A percentile compares a stretch with the other conserved stretches of the same genome.
Evolutionary conservation across 2,329 filamentous ascomycete species (phyloP).

Genomic region (Magnaporthiopsis incrustans): DNA sequence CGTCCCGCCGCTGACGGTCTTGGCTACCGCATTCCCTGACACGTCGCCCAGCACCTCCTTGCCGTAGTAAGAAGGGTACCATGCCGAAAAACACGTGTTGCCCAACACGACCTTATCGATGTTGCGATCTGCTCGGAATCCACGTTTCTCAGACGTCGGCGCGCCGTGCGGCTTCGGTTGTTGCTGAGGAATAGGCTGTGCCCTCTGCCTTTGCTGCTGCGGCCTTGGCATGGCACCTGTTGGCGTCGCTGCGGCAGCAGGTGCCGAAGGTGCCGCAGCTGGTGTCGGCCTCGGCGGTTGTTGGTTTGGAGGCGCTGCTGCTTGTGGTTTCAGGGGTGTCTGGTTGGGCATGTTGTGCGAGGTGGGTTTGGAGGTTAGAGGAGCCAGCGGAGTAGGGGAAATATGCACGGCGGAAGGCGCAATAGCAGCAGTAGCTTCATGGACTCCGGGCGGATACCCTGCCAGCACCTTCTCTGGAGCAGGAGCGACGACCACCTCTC

Average conservation of each 20-base stretch:
- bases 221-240: constrained; percentile 20
- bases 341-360: not conserved
- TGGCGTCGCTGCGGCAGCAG: constrained; percentile 36
- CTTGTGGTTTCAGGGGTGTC: not conserved
- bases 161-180: constrained; percentile 2
- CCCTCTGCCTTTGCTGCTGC: not conserved
- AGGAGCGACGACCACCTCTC: not conserved
- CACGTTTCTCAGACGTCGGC: constrained; percentile 20
- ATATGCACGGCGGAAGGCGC: not conserved
- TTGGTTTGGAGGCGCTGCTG: not conserved
- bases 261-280: too few species aligned
- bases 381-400: constrained; percentile 3
- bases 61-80: constrained; percentile 87
- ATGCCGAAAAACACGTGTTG: constrained; percentile 74
- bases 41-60: constrained; percentile 57
- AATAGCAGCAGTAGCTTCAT: too few species aligned
- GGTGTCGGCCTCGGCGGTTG: not conserved
- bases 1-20: constrained; percentile 18
- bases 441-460: not conserved
- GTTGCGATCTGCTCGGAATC: constrained; percentile 56
- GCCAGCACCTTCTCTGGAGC: not conserved
- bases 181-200: not conserved
- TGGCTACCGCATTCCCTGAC: constrained; percentile 16
- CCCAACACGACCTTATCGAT: constrained; percentile 83
- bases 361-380: constrained; percentile 6